Conservation (phyloP, 23 red algal genomes). For the Pyropia yezoensis region DNA sequence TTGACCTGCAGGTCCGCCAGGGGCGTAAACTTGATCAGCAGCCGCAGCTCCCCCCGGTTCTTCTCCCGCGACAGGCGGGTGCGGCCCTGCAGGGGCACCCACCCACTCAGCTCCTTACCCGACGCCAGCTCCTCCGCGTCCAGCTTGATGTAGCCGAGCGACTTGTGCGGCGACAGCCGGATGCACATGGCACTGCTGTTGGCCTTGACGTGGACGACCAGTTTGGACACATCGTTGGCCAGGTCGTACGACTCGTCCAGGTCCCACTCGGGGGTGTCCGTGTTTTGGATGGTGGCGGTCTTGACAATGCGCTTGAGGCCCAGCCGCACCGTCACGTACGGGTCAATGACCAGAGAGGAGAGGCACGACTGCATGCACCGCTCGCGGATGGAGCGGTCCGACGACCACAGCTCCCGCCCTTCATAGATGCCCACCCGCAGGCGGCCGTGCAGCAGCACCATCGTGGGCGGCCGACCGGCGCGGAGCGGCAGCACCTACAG, state of each 20-base stretch:
- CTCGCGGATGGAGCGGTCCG: constrained; percentile 28
- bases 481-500: no score
- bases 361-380: constrained; percentile 18
- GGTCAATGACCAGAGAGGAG: constrained; percentile 19
- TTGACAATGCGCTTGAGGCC: constrained; percentile 52
- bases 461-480: no score
- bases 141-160: constrained; percentile 37
- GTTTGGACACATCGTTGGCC: constrained; percentile 30
- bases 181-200: neutral
- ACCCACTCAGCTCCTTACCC: constrained; percentile 27
- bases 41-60: constrained; percentile 27
- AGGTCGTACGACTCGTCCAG: constrained; percentile 30
- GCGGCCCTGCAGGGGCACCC: constrained; percentile 29
- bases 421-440: constrained; percentile 26
- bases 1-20: no score
- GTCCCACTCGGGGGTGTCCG: constrained; percentile 38
- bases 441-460: constrained; percentile 47
- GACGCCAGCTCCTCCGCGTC: constrained; percentile 35
- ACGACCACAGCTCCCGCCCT: constrained; percentile 35
- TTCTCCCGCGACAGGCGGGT: constrained; percentile 26
- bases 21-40: constrained; percentile 3
- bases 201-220: constrained; percentile 52
- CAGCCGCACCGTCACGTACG: constrained; percentile 48
- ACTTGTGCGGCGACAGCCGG: constrained; percentile 17
- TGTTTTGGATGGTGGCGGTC: constrained; percentile 38